Base-by-base conservation (phyloP, 306 rosid genomes). In the Glycine latifolia region DNA sequence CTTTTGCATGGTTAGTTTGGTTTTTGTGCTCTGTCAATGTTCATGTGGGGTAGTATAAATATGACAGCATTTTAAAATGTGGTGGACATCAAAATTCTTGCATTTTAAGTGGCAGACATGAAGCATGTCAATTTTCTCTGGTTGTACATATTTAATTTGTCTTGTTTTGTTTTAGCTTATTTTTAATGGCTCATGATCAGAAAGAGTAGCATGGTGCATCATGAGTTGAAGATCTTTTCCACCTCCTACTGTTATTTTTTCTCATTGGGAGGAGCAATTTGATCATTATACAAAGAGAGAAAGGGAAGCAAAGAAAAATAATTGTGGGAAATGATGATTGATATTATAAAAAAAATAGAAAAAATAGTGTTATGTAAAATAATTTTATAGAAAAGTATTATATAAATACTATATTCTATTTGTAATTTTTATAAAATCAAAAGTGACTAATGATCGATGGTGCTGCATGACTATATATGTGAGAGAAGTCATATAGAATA, bases 31-130 rank as follows among this genome's bases (percentile, higher is more conserved):
- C 63, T 39, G 55, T 65, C 80, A 83, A 74, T 75, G 89, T 79
- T 82, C 75, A 80, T 84, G 94, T 90, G 90, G 91, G 89, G 67
- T 73, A 73, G 13, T 10, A 10, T 54, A 17, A 46, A 16, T 68
- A 69, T 26, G 67, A 71, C 37, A 43, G 73, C 73, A 82, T 78
- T 74, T 76, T 46, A 43, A 62, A 81, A 73, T 81, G 81, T 88
- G 92, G 91, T 76, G 83, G 89, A 77, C 89, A 87, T 37, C 41
- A 73, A 75, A 61, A 47, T 79, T 71, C 74, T 82, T 84, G 89
- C 75, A 82, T 41, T 77, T 61, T 55, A 16, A 87, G 85, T 88
- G 95, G 95, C 94, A 89, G 94, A 89, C 94, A 92, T 59, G 67
- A 67, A 66, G 85, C 89, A 87, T 85, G 81, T 79, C 12, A 52